These are phyloP conservation scores for Dacryopinax primogenitus DNA, from an alignment of 768 basidiomycete genomes.

Conservation along the genomic window DNA sequence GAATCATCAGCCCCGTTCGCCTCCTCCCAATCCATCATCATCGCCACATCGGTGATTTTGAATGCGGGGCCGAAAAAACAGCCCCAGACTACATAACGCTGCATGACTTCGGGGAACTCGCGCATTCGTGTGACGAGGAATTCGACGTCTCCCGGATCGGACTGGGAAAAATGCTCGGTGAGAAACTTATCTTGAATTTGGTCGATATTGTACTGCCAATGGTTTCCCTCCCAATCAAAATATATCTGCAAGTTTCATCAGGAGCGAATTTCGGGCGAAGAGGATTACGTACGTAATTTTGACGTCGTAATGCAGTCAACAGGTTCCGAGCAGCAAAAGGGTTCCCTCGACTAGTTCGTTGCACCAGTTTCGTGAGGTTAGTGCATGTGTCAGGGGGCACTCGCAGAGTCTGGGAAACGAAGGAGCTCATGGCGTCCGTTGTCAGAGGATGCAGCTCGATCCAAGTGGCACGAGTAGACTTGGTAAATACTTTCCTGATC, in stretches of 20 bases:
- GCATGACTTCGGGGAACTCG: conserved; percentile 49
- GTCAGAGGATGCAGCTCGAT: conserved; percentile 50
- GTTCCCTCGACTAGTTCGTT: conserved; percentile 49
- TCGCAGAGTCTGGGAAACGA: conserved; percentile 54
- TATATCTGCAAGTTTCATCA: conserved; percentile 34
- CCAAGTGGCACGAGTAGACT: conserved; percentile 49
- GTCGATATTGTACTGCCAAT: conserved; percentile 49
- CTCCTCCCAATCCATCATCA: conserved; percentile 64
- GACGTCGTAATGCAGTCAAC: conserved; percentile 48
- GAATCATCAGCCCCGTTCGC: conserved; percentile 29
- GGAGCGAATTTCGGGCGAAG: background rate
- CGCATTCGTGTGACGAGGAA: conserved; percentile 48
- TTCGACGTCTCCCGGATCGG: conserved; percentile 49
- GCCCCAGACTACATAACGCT: conserved; percentile 57
- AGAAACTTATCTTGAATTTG: conserved; percentile 44
- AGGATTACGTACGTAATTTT: conserved; percentile 39
- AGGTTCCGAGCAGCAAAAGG: conserved; percentile 57
- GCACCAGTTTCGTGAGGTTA: conserved; percentile 43
- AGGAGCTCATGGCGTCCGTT: conserved; percentile 41
- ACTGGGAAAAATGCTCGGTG: conserved; percentile 34
- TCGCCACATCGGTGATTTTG: conserved; percentile 57
- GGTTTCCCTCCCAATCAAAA: conserved; percentile 52
- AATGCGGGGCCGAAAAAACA: conserved; percentile 66
- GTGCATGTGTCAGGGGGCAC: conserved; percentile 43
- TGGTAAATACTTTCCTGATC: conserved; percentile 45